phyloP scores from a whole-genome alignment of 176 grass and related monocot genomes.

The Tillandsia fasciculata region DNA sequence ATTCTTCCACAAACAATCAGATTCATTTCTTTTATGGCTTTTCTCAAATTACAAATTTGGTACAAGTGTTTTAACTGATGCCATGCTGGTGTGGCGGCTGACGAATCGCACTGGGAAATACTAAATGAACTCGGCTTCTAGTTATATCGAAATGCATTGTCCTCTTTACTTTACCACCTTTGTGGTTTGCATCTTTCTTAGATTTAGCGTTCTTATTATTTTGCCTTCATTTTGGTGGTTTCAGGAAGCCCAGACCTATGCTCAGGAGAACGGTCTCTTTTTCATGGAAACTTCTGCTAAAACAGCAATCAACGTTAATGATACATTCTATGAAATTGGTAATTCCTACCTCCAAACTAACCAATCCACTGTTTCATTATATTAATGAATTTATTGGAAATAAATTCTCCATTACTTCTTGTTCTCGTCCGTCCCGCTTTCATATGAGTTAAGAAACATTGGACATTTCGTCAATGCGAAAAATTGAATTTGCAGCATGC shows the following conservation, averaged over 20 bases:
- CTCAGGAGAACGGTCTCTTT: constrained; percentile 78
- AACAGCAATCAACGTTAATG: constrained; percentile 83
- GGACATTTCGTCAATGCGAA: too few relatives aligned
- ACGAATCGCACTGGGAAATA: too few relatives aligned
- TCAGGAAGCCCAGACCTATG: constrained; percentile 79
- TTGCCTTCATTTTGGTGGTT: background rate
- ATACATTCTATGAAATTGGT: constrained; percentile 92
- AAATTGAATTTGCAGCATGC: too few relatives aligned
- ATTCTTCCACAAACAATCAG: too few relatives aligned
- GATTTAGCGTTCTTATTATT: background rate
- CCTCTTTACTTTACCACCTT: too few relatives aligned
- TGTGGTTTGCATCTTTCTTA: too few relatives aligned
- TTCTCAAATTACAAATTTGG: background rate
- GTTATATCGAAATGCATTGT: too few relatives aligned
- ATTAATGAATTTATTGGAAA: background rate
- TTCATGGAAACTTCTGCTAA: constrained; percentile 95
- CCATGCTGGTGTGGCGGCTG: background rate
- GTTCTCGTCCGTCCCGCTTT: too few relatives aligned
- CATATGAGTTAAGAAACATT: too few relatives aligned
- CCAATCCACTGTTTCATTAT: background rate
- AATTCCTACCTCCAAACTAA: background rate
- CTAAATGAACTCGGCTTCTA: too few relatives aligned
- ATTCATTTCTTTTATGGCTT: too few relatives aligned
- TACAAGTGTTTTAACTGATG: background rate
- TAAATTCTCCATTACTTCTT: background rate